These are phyloP conservation scores for Alternaria conjuncta DNA, from an alignment of 2,329 filamentous ascomycete genomes.

Conservation along the genomic window DNA sequence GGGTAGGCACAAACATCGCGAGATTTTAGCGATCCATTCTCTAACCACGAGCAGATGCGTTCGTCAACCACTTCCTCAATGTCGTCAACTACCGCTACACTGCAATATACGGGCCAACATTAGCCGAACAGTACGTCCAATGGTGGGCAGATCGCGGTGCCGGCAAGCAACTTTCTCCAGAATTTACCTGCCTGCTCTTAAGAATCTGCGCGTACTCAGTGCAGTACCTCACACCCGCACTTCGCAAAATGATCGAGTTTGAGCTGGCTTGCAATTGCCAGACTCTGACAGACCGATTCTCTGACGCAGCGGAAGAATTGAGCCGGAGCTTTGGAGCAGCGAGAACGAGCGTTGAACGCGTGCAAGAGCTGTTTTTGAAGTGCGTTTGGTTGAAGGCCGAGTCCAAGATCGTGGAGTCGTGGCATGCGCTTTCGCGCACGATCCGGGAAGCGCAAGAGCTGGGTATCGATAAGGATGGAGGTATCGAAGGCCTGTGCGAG, in stretches of 20 bases:
- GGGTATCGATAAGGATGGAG: conserved; percentile 51
- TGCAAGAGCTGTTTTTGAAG: conserved; percentile 59
- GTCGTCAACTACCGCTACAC: conserved; percentile 57
- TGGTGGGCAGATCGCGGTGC: conserved; percentile 54
- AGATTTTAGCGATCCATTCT: not conserved
- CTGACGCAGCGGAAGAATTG: conserved; percentile 53
- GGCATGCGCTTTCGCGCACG: conserved; percentile 54
- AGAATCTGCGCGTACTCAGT: conserved; percentile 56
- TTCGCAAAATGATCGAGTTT: conserved; percentile 52
- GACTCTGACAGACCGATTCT: conserved; percentile 51
- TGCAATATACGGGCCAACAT: conserved; percentile 54
- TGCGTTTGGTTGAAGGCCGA: conserved; percentile 58
- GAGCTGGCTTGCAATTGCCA: conserved; percentile 52
- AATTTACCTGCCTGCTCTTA: conserved; percentile 57
- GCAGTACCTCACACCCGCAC: conserved; percentile 50
- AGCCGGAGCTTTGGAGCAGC: conserved; percentile 53
- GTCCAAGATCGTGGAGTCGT: conserved; percentile 56
- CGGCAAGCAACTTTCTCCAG: conserved; percentile 47
- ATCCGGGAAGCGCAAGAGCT: conserved; percentile 59
- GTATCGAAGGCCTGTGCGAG: conserved; percentile 48
- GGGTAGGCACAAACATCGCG: conserved; percentile 15
- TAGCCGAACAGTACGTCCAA: conserved; percentile 53
- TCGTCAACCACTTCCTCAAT: conserved; percentile 56
- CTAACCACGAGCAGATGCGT: conserved; percentile 45
- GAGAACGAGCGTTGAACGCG: conserved; percentile 53